Base-by-base conservation (phyloP, 768 basidiomycete species). In the Jaapia argillacea region DNA sequence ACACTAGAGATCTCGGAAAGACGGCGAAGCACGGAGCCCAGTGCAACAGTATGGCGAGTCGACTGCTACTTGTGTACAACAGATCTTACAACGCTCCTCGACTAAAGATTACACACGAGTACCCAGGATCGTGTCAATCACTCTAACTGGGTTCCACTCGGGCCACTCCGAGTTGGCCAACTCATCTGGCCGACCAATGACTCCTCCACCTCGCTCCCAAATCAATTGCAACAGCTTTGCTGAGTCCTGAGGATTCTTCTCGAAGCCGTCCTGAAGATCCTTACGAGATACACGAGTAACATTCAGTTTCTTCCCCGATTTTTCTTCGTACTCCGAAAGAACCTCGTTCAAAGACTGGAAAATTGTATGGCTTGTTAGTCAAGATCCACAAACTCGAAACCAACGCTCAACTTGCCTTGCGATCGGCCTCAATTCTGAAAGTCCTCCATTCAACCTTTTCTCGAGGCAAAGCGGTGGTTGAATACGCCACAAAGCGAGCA, bases 401-500 rank as follows among this genome's bases (percentile, higher is more conserved):
- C 10, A 33, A 33, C 28, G 16, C 10, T 33, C 10, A 16, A 10
- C 16, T 33, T 33, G 16, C 44, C 24, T 42, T 40, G 5, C 44
- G 25, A 13, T 40, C 37, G 7, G 18, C 44, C 14, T 45, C 38
- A 14, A 40, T 40, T 7, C 44, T 36, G 24, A 45, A 21, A 14
- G 23, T 21, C n/a, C 18, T 28, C 14, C 24, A 21, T 13, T 41
- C 4, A 14, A 45, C 18, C 24, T 41, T 14, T 24, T 45, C 44
- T 2, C 22, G 13, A 7, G 44, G 22, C 3, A 45, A 16, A 20
- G 5, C 33, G 10, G 44, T 45, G 14, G 38, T 5, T 14, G 25
- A 18, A 22, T 33, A 28, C n/a, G 24, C 44, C n/a, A 45, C 40
- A 26, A 45, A 45, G 6, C 38, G 14, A 5, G 38, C 44, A 5